phyloP scores from a whole-genome alignment of 2,329 filamentous ascomycete species.

The Xylariaceae sp. region DNA sequence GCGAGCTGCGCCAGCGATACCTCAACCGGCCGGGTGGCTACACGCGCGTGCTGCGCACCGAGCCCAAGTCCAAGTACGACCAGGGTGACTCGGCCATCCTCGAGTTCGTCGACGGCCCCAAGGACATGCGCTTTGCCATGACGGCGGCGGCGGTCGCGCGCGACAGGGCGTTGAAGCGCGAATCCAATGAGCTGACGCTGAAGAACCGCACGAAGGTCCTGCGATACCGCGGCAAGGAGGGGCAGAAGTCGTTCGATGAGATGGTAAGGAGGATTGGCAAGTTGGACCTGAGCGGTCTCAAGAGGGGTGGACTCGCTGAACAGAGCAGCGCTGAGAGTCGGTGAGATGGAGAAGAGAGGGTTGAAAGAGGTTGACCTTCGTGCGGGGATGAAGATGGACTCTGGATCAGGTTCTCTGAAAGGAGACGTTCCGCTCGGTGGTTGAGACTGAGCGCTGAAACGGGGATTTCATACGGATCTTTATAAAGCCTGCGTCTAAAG shows the following conservation, averaged over 20 bases:
- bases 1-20: constrained; percentile 75
- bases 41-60: constrained; percentile 87
- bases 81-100: constrained; percentile 87
- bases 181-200: constrained; percentile 64
- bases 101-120: constrained; percentile 89
- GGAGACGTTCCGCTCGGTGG: background rate
- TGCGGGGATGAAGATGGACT: background rate
- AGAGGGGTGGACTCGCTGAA: constrained; percentile 23
- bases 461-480: constrained; percentile 12
- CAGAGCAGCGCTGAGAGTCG: background rate
- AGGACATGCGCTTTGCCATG: constrained; percentile 91
- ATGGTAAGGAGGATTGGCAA: constrained; percentile 47
- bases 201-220: constrained; percentile 83
- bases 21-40: constrained; percentile 77
- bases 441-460: constrained; percentile 31
- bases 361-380: background rate
- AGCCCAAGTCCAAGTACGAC: constrained; percentile 76
- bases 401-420: background rate
- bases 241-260: constrained; percentile 57
- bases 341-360: background rate
- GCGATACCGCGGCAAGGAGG: constrained; percentile 61
- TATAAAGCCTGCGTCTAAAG: constrained; percentile 19
- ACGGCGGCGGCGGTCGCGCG: constrained; percentile 79
- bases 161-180: constrained; percentile 49
- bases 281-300: constrained; percentile 30